Percentiles rank a stretch among this genome's conserved stretches.
Evolutionary conservation across 371 early-diverging fungal species (phyloP).

Genomic region (Mortierella sp.): DNA sequence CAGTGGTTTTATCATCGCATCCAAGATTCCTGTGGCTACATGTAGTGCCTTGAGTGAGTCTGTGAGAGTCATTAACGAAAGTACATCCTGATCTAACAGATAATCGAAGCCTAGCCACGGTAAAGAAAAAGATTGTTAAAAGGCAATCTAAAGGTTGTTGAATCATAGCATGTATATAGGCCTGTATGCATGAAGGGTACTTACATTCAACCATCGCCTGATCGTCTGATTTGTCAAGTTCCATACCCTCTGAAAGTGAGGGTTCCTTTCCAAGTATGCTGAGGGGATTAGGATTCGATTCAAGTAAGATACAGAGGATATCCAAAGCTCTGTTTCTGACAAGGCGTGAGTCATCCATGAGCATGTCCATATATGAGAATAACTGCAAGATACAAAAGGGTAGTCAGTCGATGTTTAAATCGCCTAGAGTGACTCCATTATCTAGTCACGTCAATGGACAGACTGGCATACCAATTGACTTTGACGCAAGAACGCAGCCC

Average conservation of each 20-base stretch:
- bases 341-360: slow-evolving; percentile 57
- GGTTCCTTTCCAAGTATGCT: slow-evolving; percentile 40
- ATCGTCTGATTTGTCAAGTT: slow-evolving; percentile 35
- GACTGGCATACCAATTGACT: slow-evolving; percentile 38
- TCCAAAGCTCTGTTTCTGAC: slow-evolving; percentile 56
- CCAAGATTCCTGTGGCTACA: slow-evolving; percentile 49
- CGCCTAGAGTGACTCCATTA: background rate
- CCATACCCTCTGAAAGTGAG: slow-evolving; percentile 12
- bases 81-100: slow-evolving; percentile 34
- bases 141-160: background rate
- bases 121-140: too few relatives aligned
- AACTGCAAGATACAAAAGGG: slow-evolving; percentile 13
- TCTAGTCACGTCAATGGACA: background rate
- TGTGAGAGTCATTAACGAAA: slow-evolving; percentile 24
- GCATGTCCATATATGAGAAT: slow-evolving; percentile 50
- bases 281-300: slow-evolving; percentile 46
- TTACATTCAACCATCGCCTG: slow-evolving; percentile 39
- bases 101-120: slow-evolving; percentile 31
- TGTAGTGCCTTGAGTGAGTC: slow-evolving; percentile 49
- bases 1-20: slow-evolving; percentile 42
- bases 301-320: slow-evolving; percentile 47
- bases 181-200: background rate
- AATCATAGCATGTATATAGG: background rate
- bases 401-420: background rate
- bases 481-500: slow-evolving; percentile 44